Evolutionary conservation across 331 rosid genomes (phyloP), one percentile per base, ranked within the genome.

Genomic region (Prunus yedoensis): DNA sequence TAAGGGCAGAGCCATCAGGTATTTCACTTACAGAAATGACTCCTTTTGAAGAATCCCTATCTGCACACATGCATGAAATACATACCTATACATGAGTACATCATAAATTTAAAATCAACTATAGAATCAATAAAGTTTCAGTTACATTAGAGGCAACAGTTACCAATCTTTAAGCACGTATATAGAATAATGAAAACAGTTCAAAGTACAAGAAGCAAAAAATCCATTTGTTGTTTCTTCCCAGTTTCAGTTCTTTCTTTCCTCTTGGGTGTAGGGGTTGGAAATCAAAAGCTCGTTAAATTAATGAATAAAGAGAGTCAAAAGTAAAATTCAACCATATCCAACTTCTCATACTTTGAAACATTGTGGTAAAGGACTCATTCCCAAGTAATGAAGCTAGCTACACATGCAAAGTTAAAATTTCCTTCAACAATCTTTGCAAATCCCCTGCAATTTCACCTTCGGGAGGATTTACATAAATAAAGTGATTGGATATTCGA

Each of bases 31-130:
- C 86, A 17, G 81, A 77, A 71, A 60, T 49, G 71, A 74, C 76
- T 75, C 75, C 80, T 74, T 82, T 83, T 9, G 62, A 66, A 71
- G 85, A 64, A 78, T 64, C 78, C 76, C 74, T 77, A 35, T 84
- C 91, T 85, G 84, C 78, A 77, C 72, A 72, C 57, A 88, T 60
- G 74, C 68, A 76, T 41, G 21, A 27, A 72, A 71, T 65, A 64
- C 32, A 59, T 35, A 68, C 52, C 52, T 12, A 53, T 21, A 50
- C 27, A 50, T 65, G 23, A 61, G 27, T 57, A 68, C 70, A 74
- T 68, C 72, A 74, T 45, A 27, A 60, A 46, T 18, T 35, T 53
- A 62, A 38, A 68, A 47, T 28, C 49, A 67, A 58, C 76, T 18
- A 49, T 38, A 57, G 52, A 68, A 50, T 45, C 57, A 21, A 68